Evolutionary conservation across 306 rosid genomes (phyloP).

Genomic region (Oemleria cerasiformis): DNA sequence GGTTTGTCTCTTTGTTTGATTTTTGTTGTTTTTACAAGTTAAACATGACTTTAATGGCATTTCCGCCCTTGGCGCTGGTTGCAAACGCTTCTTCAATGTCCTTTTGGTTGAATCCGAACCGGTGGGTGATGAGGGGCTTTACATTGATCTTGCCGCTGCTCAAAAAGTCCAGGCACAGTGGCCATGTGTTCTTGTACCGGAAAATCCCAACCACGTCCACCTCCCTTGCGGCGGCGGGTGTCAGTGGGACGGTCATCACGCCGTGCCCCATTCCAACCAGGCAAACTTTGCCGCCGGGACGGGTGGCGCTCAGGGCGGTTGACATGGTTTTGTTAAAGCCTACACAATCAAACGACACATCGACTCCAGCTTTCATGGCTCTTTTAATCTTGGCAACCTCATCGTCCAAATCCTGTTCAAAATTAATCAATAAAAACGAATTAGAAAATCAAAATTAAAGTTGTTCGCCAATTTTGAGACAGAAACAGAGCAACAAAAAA

Average conservation of each 20-base stretch:
- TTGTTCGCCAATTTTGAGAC: too few relatives aligned
- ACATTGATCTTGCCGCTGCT: constrained; percentile 81
- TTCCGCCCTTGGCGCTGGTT: constrained; percentile 94
- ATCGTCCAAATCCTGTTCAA: not conserved
- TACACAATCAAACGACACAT: not conserved
- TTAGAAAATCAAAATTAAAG: too few relatives aligned
- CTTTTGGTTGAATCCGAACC: constrained; percentile 77
- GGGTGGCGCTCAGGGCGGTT: not conserved
- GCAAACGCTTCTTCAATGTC: constrained; percentile 91
- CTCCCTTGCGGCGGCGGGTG: constrained; percentile 41
- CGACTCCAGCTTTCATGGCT: not conserved
- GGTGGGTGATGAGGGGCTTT: constrained; percentile 80
- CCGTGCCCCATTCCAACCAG: constrained; percentile 2
- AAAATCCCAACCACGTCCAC: constrained; percentile 83
- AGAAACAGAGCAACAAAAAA: too few relatives aligned
- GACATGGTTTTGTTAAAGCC: not conserved
- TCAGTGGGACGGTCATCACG: not conserved
- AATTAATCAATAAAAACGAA: too few relatives aligned
- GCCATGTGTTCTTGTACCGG: constrained; percentile 94
- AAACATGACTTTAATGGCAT: constrained; percentile 94
- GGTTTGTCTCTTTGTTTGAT: too few relatives aligned
- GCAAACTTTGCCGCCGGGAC: constrained; percentile 1
- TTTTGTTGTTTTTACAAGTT: constrained; percentile 40
- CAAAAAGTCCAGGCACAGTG: constrained; percentile 78
- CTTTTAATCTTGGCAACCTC: not conserved